Conservation (phyloP, 345 rosid genomes). For the Sisymbrium altissimum region DNA sequence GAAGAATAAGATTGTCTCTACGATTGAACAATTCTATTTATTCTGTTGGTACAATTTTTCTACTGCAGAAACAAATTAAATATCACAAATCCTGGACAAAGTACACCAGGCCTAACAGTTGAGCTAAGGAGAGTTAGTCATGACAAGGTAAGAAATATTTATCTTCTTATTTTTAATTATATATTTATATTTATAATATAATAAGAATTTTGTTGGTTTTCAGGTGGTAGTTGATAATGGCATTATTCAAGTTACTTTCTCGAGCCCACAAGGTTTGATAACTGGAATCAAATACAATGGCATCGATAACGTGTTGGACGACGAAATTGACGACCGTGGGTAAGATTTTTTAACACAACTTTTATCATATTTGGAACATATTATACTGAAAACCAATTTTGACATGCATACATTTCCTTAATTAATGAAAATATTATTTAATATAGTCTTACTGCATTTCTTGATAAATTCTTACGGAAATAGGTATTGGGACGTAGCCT, state of each 20-base stretch:
- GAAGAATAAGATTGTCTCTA: neutral
- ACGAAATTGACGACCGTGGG: constrained; percentile 52
- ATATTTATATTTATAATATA: neutral
- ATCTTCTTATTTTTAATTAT: neutral
- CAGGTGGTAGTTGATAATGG: constrained; percentile 83
- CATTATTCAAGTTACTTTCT: constrained; percentile 55
- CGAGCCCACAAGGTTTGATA: constrained; percentile 61
- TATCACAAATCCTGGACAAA: constrained; percentile 31
- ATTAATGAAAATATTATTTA: neutral
- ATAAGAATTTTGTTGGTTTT: constrained; percentile 7
- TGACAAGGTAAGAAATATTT: constrained; percentile 16
- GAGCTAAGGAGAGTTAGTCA: constrained; percentile 25
- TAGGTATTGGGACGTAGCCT: constrained; percentile 87
- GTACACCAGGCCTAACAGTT: constrained; percentile 7
- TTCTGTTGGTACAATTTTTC: neutral
- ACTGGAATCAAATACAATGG: constrained; percentile 59
- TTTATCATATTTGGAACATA: neutral
- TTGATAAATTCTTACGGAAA: neutral
- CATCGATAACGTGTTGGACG: constrained; percentile 63
- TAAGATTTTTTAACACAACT: constrained; percentile 26
- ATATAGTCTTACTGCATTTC: neutral
- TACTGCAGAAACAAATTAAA: constrained; percentile 22
- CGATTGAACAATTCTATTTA: neutral
- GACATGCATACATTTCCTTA: neutral
- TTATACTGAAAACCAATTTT: neutral